Conservation (phyloP, 768 basidiomycete species). For the Termitomyces sp. region DNA sequence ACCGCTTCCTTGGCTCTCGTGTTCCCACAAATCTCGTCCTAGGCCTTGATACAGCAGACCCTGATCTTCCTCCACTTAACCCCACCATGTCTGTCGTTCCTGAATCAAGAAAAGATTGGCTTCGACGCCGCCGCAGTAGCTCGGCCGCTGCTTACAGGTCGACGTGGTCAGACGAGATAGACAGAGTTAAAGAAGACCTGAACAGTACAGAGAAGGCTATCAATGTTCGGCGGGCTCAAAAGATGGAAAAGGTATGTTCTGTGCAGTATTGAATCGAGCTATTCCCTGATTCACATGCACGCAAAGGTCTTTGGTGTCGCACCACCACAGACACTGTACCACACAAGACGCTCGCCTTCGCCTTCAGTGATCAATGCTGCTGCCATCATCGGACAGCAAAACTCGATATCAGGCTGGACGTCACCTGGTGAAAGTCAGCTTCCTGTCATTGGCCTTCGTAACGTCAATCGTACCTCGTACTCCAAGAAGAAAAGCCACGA, state of each 20-base stretch:
- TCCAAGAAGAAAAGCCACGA: constrained; percentile 31
- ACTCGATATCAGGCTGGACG: constrained; percentile 13
- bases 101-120: constrained; percentile 35
- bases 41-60: constrained; percentile 32
- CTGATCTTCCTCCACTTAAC: constrained; percentile 21
- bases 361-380: constrained; percentile 20
- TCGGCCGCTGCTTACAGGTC: constrained; percentile 41
- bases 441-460: constrained; percentile 25
- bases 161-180: constrained; percentile 50
- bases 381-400: constrained; percentile 6
- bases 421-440: constrained; percentile 16
- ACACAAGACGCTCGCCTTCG: constrained; percentile 49
- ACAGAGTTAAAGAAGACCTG: constrained; percentile 66
- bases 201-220: constrained; percentile 71
- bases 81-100: constrained; percentile 15
- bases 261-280: not conserved
- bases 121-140: constrained; percentile 48
- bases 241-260: constrained; percentile 79
- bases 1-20: constrained; percentile 81
- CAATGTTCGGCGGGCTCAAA: constrained; percentile 74
- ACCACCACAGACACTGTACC: constrained; percentile 77
- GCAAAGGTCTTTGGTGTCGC: constrained; percentile 76
- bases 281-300: not conserved
- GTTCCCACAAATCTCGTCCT: constrained; percentile 69
- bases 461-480: constrained; percentile 49